phyloP scores from a whole-genome alignment of 2,329 filamentous ascomycete species.

The Diaporthe helianthi region DNA sequence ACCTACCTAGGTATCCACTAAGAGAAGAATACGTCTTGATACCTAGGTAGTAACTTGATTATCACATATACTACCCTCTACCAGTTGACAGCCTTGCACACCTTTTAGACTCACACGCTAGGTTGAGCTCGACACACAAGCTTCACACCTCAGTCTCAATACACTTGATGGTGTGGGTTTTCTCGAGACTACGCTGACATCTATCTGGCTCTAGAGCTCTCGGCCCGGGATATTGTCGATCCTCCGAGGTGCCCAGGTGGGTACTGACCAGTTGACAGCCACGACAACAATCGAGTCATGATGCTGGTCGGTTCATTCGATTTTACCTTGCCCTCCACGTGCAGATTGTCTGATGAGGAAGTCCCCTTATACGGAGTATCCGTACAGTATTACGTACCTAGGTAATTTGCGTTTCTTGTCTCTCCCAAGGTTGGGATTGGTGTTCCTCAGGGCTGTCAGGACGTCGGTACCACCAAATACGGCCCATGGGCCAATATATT shows the following conservation, averaged over 20 bases:
- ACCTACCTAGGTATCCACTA: too few species aligned
- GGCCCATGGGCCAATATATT: neutral
- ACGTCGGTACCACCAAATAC: neutral
- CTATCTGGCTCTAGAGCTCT: too few species aligned
- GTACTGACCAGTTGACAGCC: too few species aligned
- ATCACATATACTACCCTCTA: too few species aligned
- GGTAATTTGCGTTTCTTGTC: neutral
- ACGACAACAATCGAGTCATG: slow-evolving; percentile 5
- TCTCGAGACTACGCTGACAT: too few species aligned
- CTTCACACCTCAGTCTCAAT: neutral
- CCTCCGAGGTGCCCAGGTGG: slow-evolving; percentile 1
- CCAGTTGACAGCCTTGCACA: neutral
- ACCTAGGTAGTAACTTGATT: neutral
- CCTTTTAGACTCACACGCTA: neutral
- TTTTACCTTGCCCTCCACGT: neutral
- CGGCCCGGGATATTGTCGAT: slow-evolving; percentile 11
- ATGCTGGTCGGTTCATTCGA: slow-evolving; percentile 8
- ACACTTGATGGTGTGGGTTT: neutral
- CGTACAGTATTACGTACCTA: slow-evolving; percentile 5
- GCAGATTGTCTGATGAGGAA: slow-evolving; percentile 1
- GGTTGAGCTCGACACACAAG: neutral
- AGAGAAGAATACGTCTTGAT: neutral
- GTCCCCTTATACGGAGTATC: neutral
- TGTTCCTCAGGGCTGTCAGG: neutral
- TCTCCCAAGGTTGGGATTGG: neutral